Percentiles rank a stretch among this genome's conserved stretches.
Conservation (phyloP, 257 asterid species). For the Nicotiana noctiflora region DNA sequence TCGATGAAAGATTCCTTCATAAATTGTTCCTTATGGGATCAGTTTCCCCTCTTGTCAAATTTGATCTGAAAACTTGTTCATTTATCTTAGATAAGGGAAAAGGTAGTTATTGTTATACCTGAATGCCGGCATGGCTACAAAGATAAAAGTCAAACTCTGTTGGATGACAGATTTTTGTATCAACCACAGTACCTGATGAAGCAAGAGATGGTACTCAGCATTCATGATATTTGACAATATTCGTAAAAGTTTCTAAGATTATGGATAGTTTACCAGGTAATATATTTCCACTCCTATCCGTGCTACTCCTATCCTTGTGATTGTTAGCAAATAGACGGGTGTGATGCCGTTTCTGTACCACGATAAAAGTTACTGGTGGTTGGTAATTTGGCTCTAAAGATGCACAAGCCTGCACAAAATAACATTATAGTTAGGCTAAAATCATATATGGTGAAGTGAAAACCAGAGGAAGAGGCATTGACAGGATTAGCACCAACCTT, state of each 20-base stretch:
- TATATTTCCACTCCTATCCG: slow-evolving; percentile 85
- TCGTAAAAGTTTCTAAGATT: background rate
- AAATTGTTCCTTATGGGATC: background rate
- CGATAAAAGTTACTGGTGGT: slow-evolving; percentile 93
- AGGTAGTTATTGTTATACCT: slow-evolving; percentile 38
- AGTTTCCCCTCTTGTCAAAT: background rate
- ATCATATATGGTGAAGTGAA: background rate
- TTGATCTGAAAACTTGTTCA: too few relatives aligned
- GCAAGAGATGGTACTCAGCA: background rate
- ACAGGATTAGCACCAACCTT: slow-evolving; percentile 37
- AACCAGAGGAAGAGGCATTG: background rate
- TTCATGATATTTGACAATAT: background rate
- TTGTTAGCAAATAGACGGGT: slow-evolving; percentile 86
- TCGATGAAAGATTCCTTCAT: background rate
- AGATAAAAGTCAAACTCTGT: slow-evolving; percentile 93
- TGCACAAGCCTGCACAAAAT: slow-evolving; percentile 73
- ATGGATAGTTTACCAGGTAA: slow-evolving; percentile 58
- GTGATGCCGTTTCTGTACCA: slow-evolving; percentile 95
- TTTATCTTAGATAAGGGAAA: background rate
- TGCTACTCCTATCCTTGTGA: slow-evolving; percentile 84
- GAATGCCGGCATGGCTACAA: slow-evolving; percentile 97
- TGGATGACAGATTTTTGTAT: slow-evolving; percentile 94
- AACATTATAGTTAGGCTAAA: slow-evolving; percentile 5
- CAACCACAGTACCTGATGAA: slow-evolving; percentile 81
- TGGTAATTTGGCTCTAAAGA: slow-evolving; percentile 94